Percentiles rank a stretch among this genome's conserved stretches.
Evolutionary conservation across 2,329 filamentous ascomycete genomes (phyloP).

Genomic region (Fusarium sulawesiense): DNA sequence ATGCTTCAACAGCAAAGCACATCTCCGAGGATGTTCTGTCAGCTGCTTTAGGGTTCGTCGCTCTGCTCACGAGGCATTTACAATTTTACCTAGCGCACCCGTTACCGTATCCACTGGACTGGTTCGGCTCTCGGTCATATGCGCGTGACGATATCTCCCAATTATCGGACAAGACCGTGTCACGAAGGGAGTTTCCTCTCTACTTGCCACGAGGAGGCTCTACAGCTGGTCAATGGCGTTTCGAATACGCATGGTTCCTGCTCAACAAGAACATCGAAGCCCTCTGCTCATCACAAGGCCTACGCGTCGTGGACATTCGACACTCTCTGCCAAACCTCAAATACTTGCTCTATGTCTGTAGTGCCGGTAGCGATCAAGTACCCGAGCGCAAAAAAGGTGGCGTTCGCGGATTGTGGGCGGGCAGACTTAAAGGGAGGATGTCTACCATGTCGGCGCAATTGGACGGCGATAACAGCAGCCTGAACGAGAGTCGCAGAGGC

Average conservation of each 20-base stretch:
- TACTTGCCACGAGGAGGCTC: constrained; percentile 72
- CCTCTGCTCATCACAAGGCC: constrained; percentile 71
- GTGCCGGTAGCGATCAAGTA: constrained; percentile 75
- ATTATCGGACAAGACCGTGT: constrained; percentile 57
- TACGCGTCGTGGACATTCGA: constrained; percentile 88
- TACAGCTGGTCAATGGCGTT: constrained; percentile 82
- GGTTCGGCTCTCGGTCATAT: constrained; percentile 78
- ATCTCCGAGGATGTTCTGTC: constrained; percentile 78
- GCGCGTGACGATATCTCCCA: constrained; percentile 80
- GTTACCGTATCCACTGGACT: constrained; percentile 81
- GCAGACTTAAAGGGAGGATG: constrained; percentile 56
- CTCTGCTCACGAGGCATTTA: constrained; percentile 78
- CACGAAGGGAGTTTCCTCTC: constrained; percentile 81
- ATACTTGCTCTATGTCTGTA: constrained; percentile 90
- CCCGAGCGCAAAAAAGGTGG: constrained; percentile 72
- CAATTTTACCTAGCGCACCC: constrained; percentile 84
- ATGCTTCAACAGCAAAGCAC: constrained; percentile 56
- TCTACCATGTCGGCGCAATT: constrained; percentile 46
- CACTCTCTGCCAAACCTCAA: constrained; percentile 95
- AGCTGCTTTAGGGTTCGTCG: constrained; percentile 83
- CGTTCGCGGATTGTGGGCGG: constrained; percentile 67
- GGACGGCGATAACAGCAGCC: constrained; percentile 55
- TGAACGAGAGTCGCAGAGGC: constrained; percentile 55
- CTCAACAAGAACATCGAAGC: constrained; percentile 93
- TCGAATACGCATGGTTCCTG: constrained; percentile 97